These are phyloP conservation scores for Rhodomyrtus psidioides DNA, from an alignment of 441 rosid species.

Conservation along the genomic window DNA sequence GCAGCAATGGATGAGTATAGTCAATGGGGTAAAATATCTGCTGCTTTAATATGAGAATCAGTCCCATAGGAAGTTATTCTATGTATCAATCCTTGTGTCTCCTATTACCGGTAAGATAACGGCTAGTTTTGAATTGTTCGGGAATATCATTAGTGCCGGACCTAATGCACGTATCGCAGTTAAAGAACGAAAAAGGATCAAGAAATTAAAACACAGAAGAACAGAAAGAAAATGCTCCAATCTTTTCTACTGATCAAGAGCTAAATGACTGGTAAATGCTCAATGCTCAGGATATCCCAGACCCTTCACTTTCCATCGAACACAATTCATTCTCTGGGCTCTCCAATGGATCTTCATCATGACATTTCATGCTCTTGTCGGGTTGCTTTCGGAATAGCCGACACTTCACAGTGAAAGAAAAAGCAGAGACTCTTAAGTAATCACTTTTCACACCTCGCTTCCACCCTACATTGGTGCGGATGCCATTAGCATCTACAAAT, in stretches of 20 bases:
- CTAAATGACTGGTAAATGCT: background rate
- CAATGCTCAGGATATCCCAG: background rate
- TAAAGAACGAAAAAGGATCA: background rate
- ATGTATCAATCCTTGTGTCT: too few species aligned
- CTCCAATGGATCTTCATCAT: background rate
- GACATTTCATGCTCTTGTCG: background rate
- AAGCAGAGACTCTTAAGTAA: background rate
- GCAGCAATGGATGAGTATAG: background rate
- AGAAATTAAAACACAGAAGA: too few species aligned
- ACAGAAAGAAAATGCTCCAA: background rate
- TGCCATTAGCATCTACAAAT: background rate
- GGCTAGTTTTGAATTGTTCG: too few species aligned
- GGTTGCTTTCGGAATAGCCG: background rate
- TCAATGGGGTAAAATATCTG: background rate
- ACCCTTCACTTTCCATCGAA: background rate
- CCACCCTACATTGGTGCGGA: background rate
- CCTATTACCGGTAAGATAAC: too few species aligned
- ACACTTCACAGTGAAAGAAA: background rate
- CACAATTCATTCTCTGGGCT: background rate
- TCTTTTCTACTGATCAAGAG: background rate
- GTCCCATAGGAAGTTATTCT: too few species aligned
- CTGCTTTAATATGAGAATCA: too few species aligned
- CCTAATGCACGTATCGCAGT: too few species aligned
- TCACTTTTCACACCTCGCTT: background rate
- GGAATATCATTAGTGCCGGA: too few species aligned